Conservation (phyloP, 441 rosid species). For the Pelargonium fulgidum region DNA sequence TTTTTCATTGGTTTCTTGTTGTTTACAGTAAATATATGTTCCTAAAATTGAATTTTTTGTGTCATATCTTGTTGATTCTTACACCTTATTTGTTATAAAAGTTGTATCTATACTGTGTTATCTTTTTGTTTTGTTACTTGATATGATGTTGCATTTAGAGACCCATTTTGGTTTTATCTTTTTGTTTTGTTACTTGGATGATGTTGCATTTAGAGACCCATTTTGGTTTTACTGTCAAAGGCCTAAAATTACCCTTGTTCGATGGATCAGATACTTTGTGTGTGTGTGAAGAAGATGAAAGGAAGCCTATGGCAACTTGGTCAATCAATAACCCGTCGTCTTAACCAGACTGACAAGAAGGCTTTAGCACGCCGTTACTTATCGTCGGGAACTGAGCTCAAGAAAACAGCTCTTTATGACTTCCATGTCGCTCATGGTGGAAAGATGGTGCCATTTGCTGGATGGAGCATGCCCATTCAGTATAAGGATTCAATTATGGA, state of each 20-base stretch:
- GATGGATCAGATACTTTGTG: slow-evolving; percentile 25
- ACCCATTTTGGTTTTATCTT: not conserved
- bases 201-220: not conserved
- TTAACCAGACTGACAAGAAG: slow-evolving; percentile 70
- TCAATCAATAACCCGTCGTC: slow-evolving; percentile 73
- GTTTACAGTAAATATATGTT: too few relatives aligned
- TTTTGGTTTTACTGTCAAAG: not conserved
- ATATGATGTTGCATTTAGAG: too few relatives aligned
- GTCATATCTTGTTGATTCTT: too few relatives aligned
- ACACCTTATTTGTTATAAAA: too few relatives aligned
- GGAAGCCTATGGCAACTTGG: slow-evolving; percentile 93
- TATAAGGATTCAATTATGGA: slow-evolving; percentile 97
- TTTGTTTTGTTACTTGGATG: not conserved
- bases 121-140: too few relatives aligned
- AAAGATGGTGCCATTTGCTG: slow-evolving; percentile 98
- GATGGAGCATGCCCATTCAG: slow-evolving; percentile 98
- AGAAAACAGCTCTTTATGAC: slow-evolving; percentile 79
- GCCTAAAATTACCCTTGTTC: slow-evolving; percentile 3
- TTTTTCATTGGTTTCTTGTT: not conserved
- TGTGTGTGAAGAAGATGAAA: slow-evolving; percentile 47
- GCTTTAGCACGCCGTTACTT: slow-evolving; percentile 52
- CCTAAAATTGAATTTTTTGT: too few relatives aligned
- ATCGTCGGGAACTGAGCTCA: slow-evolving; percentile 67
- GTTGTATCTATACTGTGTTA: not conserved
- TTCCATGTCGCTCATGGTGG: slow-evolving; percentile 74